These are phyloP conservation scores for Sistotremastrum suecicum DNA, from an alignment of 768 basidiomycete genomes.

Conservation along the genomic window DNA sequence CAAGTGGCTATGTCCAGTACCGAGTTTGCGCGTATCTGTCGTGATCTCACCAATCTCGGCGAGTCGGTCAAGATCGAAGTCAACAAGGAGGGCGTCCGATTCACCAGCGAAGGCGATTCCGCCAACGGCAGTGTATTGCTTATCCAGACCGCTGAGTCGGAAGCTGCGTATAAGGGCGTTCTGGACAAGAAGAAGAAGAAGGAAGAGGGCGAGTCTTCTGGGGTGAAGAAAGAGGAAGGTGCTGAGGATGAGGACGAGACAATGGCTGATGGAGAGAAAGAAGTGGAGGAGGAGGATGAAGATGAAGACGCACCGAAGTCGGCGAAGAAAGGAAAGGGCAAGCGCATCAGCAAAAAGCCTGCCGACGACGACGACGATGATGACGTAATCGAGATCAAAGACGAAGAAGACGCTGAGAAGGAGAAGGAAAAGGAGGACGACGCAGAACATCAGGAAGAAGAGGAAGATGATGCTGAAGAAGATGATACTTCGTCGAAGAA, in stretches of 20 bases:
- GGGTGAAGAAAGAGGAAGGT: conserved; percentile 19
- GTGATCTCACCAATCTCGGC: conserved; percentile 79
- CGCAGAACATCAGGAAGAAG: conserved; percentile 27
- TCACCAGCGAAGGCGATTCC: conserved; percentile 85
- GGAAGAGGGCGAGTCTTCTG: conserved; percentile 21
- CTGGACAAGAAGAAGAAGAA: conserved; percentile 20
- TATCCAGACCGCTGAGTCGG: conserved; percentile 38
- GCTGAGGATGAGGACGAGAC: conserved; percentile 10
- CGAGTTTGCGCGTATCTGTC: conserved; percentile 88
- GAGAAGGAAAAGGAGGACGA: conserved; percentile 23
- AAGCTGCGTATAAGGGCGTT: conserved; percentile 24
- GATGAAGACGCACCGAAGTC: conserved; percentile 26
- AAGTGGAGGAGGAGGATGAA: conserved; percentile 34
- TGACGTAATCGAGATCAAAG: conserved; percentile 29
- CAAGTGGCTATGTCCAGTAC: conserved; percentile 72
- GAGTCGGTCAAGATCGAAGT: conserved; percentile 95
- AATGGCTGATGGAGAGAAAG: conserved; percentile 25
- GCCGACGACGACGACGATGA: conserved; percentile 37
- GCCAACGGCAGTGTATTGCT: conserved; percentile 82
- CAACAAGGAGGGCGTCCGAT: conserved; percentile 88
- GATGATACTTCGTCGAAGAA: conserved; percentile 25
- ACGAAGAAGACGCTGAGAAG: conserved; percentile 18
- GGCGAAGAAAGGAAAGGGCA: conserved; percentile 28
- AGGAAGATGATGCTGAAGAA: conserved; percentile 22
- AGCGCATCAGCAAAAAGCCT: conserved; percentile 28